phyloP scores from a whole-genome alignment of 305 asterid genomes.

The Salvia sclarea region DNA sequence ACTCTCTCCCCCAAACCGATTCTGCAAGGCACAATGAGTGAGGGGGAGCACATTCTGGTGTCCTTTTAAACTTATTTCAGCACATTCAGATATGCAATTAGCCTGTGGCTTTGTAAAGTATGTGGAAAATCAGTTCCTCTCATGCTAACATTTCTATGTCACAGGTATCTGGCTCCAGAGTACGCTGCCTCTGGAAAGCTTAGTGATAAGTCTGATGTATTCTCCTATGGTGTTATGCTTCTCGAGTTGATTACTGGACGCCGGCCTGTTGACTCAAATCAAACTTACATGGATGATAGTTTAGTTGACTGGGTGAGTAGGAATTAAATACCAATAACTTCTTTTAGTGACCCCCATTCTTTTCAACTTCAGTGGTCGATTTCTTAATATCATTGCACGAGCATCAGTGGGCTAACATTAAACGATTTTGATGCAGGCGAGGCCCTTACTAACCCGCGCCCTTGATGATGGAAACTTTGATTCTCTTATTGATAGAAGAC shows the following conservation, averaged over 20 bases:
- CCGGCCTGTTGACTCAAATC: slow-evolving; percentile 58
- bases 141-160: slow-evolving; percentile 7
- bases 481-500: slow-evolving; percentile 50
- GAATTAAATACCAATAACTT: not conserved
- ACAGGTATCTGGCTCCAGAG: slow-evolving; percentile 79
- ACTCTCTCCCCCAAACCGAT: not conserved
- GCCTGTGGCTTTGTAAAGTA: not conserved
- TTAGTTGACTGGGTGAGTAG: slow-evolving; percentile 77
- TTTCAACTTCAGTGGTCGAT: not conserved
- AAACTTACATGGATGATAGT: slow-evolving; percentile 66
- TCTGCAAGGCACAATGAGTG: not conserved
- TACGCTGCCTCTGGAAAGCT: slow-evolving; percentile 82
- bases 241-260: slow-evolving; percentile 79
- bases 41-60: not conserved
- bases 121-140: not conserved
- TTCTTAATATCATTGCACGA: not conserved
- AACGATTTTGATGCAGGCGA: slow-evolving; percentile 52
- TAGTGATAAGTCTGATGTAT: slow-evolving; percentile 72
- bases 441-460: slow-evolving; percentile 74
- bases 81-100: not conserved
- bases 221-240: slow-evolving; percentile 79
- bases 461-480: slow-evolving; percentile 69
- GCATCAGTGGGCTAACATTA: not conserved
- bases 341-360: not conserved
- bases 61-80: not conserved